phyloP scores from a whole-genome alignment of 345 rosid species.

The Populus alba region DNA sequence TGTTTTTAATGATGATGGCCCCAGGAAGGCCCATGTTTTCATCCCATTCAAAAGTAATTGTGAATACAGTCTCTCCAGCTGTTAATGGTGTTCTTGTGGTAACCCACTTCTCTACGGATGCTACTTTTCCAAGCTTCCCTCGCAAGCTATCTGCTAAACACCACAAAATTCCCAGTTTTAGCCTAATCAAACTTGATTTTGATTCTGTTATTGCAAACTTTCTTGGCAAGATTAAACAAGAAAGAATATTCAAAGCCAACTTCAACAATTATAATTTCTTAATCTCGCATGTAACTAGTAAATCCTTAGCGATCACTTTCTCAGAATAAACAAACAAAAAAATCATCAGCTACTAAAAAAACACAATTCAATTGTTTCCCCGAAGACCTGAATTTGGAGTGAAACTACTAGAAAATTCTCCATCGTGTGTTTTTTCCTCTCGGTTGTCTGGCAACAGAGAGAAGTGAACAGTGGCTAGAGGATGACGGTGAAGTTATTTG shows the following conservation, averaged over 20 bases:
- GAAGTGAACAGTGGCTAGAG: too few relatives aligned
- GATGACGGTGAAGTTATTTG: not conserved
- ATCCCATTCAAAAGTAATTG: slow-evolving; percentile 64
- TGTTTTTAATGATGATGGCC: slow-evolving; percentile 62
- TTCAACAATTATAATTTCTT: not conserved
- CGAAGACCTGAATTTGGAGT: not conserved
- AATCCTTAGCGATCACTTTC: not conserved
- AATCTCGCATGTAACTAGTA: not conserved
- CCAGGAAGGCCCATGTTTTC: slow-evolving; percentile 62
- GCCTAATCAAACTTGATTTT: not conserved
- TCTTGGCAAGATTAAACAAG: not conserved
- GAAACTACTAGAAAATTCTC: too few relatives aligned
- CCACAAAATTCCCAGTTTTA: not conserved
- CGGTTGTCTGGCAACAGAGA: too few relatives aligned
- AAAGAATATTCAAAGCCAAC: not conserved
- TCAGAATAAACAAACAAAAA: not conserved
- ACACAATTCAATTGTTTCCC: not conserved
- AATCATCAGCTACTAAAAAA: too few relatives aligned
- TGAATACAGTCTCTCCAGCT: slow-evolving; percentile 50
- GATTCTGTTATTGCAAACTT: not conserved
- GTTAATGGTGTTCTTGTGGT: slow-evolving; percentile 43
- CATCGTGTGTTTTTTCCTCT: too few relatives aligned
- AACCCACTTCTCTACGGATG: slow-evolving; percentile 66
- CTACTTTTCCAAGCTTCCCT: slow-evolving; percentile 59
- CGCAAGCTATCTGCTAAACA: slow-evolving; percentile 38